Evolutionary conservation across 2,329 filamentous ascomycete species (phyloP).

Genomic region (Sporothrix sp.): DNA sequence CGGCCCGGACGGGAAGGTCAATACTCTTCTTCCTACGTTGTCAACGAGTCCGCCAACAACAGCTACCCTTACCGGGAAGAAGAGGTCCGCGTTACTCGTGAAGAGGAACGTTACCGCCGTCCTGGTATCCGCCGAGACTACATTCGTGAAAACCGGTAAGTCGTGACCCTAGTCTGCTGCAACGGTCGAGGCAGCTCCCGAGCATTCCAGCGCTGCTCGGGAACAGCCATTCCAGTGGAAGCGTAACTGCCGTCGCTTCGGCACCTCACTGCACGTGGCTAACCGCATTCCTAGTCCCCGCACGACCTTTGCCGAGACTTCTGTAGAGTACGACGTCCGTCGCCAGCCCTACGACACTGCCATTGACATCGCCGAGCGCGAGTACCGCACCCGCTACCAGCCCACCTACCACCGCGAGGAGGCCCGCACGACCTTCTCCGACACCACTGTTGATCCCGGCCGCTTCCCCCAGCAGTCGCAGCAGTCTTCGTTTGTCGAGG

Average conservation of each 20-base stretch:
- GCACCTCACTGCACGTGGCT: background rate
- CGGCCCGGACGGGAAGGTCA: conserved; percentile 98
- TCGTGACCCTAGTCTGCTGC: background rate
- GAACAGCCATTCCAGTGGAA: conserved; percentile 14
- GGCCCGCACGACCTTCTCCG: conserved; percentile 22
- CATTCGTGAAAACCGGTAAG: conserved; percentile 45
- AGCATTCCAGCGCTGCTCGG: conserved; percentile 7
- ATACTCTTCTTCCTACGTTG: conserved; percentile 64
- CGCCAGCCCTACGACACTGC: conserved; percentile 38
- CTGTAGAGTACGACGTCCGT: conserved; percentile 54
- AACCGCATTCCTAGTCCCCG: conserved; percentile 26
- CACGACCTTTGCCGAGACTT: conserved; percentile 48
- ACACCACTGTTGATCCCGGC: conserved; percentile 29
- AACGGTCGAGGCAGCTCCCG: background rate
- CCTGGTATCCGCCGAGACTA: conserved; percentile 52
- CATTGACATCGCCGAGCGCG: conserved; percentile 56
- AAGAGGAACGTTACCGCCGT: conserved; percentile 67
- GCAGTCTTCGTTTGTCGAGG: conserved; percentile 39
- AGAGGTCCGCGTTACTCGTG: conserved; percentile 72
- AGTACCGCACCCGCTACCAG: conserved; percentile 54
- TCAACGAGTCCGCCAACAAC: conserved; percentile 15
- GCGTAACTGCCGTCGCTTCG: background rate
- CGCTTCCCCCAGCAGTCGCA: conserved; percentile 25
- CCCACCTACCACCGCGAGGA: conserved; percentile 35
- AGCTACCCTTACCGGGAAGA: conserved; percentile 55